A percentile compares a stretch with the other conserved stretches of the same genome.
These are phyloP conservation scores for Saccharomycopsis fibuligera DNA, from an alignment of 805 yeast species.

Conservation along the genomic window DNA sequence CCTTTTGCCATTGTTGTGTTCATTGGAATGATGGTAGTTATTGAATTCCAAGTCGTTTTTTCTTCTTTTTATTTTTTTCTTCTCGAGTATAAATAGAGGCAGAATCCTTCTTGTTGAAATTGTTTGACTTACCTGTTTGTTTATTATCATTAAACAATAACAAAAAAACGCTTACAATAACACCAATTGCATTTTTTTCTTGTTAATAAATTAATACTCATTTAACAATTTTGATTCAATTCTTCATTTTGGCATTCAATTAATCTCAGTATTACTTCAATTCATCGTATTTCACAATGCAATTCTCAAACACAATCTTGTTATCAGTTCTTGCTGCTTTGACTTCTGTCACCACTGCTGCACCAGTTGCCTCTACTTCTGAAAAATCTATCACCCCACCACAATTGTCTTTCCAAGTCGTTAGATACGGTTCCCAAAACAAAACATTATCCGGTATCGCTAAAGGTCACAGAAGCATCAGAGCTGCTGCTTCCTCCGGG, in stretches of 20 bases:
- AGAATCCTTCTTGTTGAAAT: no score
- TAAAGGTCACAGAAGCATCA: neutral
- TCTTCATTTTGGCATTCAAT: neutral
- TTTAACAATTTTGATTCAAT: neutral
- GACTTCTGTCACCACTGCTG: slow-evolving; percentile 12
- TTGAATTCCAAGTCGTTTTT: no score
- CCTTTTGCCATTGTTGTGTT: no score
- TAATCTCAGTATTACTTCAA: neutral
- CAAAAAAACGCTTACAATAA: no score
- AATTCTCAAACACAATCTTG: slow-evolving; percentile 15
- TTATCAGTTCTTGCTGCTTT: slow-evolving; percentile 15
- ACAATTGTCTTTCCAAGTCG: slow-evolving; percentile 8
- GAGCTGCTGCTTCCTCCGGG: slow-evolving; percentile 5
- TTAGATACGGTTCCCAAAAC: slow-evolving; percentile 3
- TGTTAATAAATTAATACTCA: no score
- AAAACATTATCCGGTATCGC: neutral
- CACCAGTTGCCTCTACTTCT: slow-evolving; percentile 13
- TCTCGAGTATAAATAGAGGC: no score
- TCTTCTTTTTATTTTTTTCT: no score
- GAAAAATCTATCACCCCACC: slow-evolving; percentile 5
- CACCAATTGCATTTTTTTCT: no score
- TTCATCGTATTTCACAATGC: slow-evolving; percentile 7
- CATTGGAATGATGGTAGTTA: no score
- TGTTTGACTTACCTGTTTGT: no score
- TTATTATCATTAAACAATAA: no score